Conservation (phyloP, 305 asterid genomes). For the Fraxinus platypoda region DNA sequence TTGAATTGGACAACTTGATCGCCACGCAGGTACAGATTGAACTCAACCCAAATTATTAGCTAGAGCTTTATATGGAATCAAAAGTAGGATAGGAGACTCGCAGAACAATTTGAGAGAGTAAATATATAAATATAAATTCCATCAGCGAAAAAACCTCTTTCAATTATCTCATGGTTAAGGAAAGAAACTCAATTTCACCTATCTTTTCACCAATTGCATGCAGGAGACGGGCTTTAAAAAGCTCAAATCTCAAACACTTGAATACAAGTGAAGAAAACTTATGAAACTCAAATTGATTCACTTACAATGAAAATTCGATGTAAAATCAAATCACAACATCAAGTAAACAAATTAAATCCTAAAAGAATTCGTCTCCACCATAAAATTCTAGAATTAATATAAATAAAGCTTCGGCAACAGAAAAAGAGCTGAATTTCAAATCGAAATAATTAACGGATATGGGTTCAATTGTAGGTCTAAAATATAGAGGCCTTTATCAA, state of each 20-base stretch:
- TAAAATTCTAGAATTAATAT: background rate
- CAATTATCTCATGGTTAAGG: background rate
- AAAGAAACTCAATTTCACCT: background rate
- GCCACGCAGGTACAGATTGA: background rate
- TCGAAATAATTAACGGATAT: background rate
- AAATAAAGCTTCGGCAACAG: background rate
- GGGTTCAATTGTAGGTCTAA: constrained; percentile 17
- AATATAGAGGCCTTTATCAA: background rate
- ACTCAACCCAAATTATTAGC: background rate
- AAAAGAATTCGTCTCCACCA: background rate
- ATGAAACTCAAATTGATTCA: background rate
- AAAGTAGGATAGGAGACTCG: background rate
- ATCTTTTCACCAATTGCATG: background rate
- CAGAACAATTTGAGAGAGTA: background rate
- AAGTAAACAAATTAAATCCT: background rate
- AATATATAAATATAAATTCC: background rate
- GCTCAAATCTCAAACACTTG: background rate
- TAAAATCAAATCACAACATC: background rate
- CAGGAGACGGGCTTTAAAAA: background rate
- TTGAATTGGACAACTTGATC: background rate
- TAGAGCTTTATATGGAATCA: background rate
- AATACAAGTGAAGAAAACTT: background rate
- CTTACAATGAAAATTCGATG: background rate
- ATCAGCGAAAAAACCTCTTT: background rate
- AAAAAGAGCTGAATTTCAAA: background rate